Evolutionary conservation across 805 yeast genomes (phyloP).

Genomic region (Saccharomycopsis olivae): DNA sequence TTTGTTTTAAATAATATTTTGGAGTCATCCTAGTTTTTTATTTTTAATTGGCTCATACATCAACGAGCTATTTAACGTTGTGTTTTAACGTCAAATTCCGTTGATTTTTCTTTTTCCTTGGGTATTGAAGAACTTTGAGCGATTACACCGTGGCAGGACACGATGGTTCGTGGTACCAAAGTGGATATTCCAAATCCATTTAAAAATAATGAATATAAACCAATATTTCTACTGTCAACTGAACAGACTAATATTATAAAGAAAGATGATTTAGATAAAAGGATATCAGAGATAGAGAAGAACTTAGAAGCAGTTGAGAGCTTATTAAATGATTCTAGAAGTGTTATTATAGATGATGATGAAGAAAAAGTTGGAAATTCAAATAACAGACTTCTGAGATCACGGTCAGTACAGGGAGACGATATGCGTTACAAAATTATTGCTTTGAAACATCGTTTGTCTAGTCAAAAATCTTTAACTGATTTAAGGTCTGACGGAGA

Average conservation of each 20-base stretch:
- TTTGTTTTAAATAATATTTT: too few species aligned
- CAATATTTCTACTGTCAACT: slow-evolving; percentile 16
- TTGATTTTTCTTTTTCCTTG: too few species aligned
- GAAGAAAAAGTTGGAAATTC: background rate
- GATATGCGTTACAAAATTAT: slow-evolving; percentile 11
- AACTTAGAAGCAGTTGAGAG: slow-evolving; percentile 16
- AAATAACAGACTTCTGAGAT: background rate
- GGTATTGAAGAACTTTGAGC: too few species aligned
- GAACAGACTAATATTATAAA: slow-evolving; percentile 9
- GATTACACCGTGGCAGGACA: too few species aligned
- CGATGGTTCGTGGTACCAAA: background rate
- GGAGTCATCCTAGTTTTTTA: too few species aligned
- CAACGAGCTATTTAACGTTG: too few species aligned
- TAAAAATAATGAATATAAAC: slow-evolving; percentile 18
- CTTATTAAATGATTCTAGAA: slow-evolving; percentile 11
- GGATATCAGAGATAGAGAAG: slow-evolving; percentile 15
- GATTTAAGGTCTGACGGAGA: slow-evolving; percentile 15
- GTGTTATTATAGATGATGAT: slow-evolving; percentile 11
- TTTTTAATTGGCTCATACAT: too few species aligned
- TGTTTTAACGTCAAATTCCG: too few species aligned
- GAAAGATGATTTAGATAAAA: slow-evolving; percentile 9
- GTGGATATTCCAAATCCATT: slow-evolving; percentile 18
- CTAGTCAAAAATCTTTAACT: slow-evolving; percentile 13
- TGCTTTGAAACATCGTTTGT: slow-evolving; percentile 11
- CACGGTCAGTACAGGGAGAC: background rate